Conservation (phyloP, 768 basidiomycete species). For the Hydnomerulius pinastri region DNA sequence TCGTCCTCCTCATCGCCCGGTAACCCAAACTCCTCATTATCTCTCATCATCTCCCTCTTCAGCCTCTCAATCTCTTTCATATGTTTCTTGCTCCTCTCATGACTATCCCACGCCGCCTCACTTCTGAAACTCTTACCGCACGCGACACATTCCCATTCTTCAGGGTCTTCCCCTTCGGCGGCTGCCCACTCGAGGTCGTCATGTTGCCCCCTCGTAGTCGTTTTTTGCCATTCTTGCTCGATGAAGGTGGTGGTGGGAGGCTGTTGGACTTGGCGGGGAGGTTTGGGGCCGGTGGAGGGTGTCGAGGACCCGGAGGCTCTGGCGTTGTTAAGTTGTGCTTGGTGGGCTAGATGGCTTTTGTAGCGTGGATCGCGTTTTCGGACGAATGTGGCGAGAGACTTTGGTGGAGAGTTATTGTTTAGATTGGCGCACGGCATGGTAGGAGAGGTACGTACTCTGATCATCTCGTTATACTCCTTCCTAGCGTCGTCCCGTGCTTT, state of each 20-base stretch:
- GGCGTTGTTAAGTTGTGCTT: slow-evolving; percentile 41
- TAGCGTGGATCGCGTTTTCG: slow-evolving; percentile 91
- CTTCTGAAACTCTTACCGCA: slow-evolving; percentile 88
- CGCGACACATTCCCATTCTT: slow-evolving; percentile 95
- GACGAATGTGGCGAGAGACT: slow-evolving; percentile 76
- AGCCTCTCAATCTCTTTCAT: slow-evolving; percentile 82
- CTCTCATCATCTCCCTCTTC: slow-evolving; percentile 72
- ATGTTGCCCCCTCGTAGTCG: slow-evolving; percentile 36
- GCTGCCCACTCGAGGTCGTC: slow-evolving; percentile 74
- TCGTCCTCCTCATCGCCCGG: slow-evolving; percentile 40
- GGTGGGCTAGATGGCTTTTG: slow-evolving; percentile 57
- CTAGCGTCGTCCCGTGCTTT: slow-evolving; percentile 86
- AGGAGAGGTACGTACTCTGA: slow-evolving; percentile 59
- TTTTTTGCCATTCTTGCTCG: slow-evolving; percentile 90
- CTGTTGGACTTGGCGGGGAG: slow-evolving; percentile 30
- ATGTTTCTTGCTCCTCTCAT: slow-evolving; percentile 95
- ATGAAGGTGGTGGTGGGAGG: slow-evolving; percentile 49
- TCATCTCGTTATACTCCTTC: slow-evolving; percentile 89
- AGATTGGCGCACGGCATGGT: background rate
- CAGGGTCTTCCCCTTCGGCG: slow-evolving; percentile 67
- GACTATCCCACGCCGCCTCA: slow-evolving; percentile 94
- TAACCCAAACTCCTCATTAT: slow-evolving; percentile 63
- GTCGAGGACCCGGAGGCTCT: slow-evolving; percentile 33
- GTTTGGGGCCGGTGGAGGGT: slow-evolving; percentile 24
- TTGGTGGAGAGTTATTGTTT: background rate